These are phyloP conservation scores for Lupinus albus DNA, from an alignment of 306 rosid species.

Conservation along the genomic window DNA sequence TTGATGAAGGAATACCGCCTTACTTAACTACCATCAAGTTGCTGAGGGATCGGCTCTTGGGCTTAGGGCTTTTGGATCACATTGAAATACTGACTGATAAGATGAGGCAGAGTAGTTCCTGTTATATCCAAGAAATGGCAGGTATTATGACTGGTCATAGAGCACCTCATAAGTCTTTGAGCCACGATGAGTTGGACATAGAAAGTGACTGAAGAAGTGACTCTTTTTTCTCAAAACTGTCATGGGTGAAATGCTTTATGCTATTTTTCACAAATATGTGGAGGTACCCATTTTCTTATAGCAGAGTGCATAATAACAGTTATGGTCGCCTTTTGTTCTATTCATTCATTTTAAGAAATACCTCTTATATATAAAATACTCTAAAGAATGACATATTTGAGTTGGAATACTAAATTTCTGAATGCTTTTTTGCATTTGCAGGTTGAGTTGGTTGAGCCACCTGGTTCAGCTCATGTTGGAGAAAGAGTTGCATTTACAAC, in stretches of 20 bases:
- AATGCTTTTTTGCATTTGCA: constrained; percentile 36
- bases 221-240: constrained; percentile 23
- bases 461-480: constrained; percentile 66
- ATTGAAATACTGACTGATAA: constrained; percentile 65
- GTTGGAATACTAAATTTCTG: constrained; percentile 13
- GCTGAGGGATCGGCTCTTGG: constrained; percentile 67
- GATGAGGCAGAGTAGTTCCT: constrained; percentile 74
- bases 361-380: background rate
- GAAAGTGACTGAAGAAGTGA: constrained; percentile 59
- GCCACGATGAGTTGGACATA: constrained; percentile 46
- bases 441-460: constrained; percentile 93
- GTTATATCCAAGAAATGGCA: constrained; percentile 66
- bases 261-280: constrained; percentile 24
- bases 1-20: constrained; percentile 91
- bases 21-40: constrained; percentile 67
- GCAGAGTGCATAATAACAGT: background rate
- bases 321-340: background rate
- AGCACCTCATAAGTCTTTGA: constrained; percentile 39
- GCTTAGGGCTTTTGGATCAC: constrained; percentile 58
- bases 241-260: background rate
- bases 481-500: constrained; percentile 62
- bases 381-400: background rate
- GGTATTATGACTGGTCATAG: constrained; percentile 53
- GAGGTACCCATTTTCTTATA: constrained; percentile 5
- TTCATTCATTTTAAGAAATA: no score